Evolutionary conservation across 495 filamentous ascomycete species (phyloP).

Genomic region (Xylaria intraflava): DNA sequence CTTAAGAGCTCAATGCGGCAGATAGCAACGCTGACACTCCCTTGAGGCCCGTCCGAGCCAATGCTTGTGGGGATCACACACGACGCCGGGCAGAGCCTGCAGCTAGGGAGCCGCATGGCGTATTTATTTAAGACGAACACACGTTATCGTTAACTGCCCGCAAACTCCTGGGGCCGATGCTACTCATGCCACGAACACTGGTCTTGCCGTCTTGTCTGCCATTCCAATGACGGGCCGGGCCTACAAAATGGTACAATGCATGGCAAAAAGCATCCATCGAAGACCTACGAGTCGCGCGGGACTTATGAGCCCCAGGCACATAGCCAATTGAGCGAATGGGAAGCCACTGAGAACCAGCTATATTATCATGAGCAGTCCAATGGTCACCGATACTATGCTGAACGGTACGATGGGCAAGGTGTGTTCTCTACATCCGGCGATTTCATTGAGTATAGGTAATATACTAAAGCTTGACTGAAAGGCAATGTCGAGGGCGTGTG

Average conservation of each 20-base stretch:
- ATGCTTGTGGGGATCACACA: background rate
- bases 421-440: constrained; percentile 10
- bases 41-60: background rate
- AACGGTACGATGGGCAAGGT: constrained; percentile 24
- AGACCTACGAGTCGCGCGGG: constrained; percentile 2
- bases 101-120: constrained; percentile 22
- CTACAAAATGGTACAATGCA: constrained; percentile 32
- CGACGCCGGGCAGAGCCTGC: background rate
- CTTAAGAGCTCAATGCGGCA: constrained; percentile 9
- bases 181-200: constrained; percentile 3
- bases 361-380: constrained; percentile 23
- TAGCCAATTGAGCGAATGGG: constrained; percentile 26
- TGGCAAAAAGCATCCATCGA: constrained; percentile 23
- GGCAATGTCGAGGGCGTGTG: constrained; percentile 21
- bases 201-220: constrained; percentile 9
- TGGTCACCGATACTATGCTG: constrained; percentile 20
- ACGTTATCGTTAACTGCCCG: constrained; percentile 10
- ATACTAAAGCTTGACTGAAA: constrained; percentile 15
- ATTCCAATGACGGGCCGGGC: constrained; percentile 8
- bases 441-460: constrained; percentile 5
- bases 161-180: constrained; percentile 14
- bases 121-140: constrained; percentile 25
- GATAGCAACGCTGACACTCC: constrained; percentile 10
- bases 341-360: constrained; percentile 18
- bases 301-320: constrained; percentile 11